phyloP scores from a whole-genome alignment of 2,329 filamentous ascomycete species.

The Paecilomyces dactylethromorphus region DNA sequence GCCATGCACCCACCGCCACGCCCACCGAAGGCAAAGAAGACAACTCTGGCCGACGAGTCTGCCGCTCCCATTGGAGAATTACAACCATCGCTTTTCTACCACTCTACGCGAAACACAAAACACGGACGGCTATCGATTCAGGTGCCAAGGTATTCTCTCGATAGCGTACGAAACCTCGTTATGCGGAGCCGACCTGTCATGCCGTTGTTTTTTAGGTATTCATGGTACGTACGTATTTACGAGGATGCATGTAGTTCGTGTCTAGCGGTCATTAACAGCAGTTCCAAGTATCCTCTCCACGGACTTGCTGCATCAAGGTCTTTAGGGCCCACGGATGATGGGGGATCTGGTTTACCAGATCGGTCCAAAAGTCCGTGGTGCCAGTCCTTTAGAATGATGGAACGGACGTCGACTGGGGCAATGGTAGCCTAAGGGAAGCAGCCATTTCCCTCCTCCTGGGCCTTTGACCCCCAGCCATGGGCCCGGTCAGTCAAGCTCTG shows the following conservation, averaged over 20 bases:
- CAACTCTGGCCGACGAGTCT: background rate
- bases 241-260: background rate
- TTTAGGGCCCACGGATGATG: background rate
- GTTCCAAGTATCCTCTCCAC: background rate
- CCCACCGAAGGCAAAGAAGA: background rate
- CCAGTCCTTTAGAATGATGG: background rate
- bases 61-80: background rate
- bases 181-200: background rate
- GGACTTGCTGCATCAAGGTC: background rate
- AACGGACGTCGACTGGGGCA: background rate
- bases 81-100: background rate
- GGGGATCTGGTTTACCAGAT: background rate
- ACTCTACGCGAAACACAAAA: background rate
- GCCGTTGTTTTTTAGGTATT: background rate
- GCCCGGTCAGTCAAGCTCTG: background rate
- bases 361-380: background rate
- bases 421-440: background rate
- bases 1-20: background rate
- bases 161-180: background rate
- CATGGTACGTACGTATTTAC: background rate
- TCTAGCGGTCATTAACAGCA: background rate
- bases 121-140: background rate
- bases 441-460: background rate
- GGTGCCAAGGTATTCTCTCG: background rate
- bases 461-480: background rate